Percentiles rank a stretch among this genome's conserved stretches.
Evolutionary conservation across 2,329 filamentous ascomycete species (phyloP).

Genomic region (Graphium sp.): DNA sequence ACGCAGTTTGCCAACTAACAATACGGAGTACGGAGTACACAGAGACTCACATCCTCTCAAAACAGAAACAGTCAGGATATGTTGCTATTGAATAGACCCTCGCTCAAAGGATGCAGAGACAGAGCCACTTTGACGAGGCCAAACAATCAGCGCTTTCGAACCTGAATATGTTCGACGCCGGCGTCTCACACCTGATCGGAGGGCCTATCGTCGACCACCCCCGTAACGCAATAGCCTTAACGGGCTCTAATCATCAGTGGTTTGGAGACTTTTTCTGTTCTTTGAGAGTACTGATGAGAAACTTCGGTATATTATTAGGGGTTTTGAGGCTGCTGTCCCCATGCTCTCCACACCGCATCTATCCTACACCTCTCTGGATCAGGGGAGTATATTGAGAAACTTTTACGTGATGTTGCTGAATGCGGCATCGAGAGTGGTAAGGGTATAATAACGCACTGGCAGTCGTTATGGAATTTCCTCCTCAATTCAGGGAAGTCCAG

Average conservation of each 20-base stretch:
- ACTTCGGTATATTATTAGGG: conserved; percentile 14
- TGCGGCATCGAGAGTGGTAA: background rate
- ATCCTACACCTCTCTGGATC: conserved; percentile 15
- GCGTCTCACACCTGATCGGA: conserved; percentile 16
- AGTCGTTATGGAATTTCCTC: no score
- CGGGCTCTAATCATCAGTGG: conserved; percentile 5
- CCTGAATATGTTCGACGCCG: conserved; percentile 22
- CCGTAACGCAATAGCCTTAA: conserved; percentile 15
- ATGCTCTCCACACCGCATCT: conserved; percentile 11
- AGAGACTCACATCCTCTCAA: no score
- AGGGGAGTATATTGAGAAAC: conserved; percentile 14
- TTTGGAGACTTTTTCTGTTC: conserved; percentile 10
- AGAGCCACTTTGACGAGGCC: no score
- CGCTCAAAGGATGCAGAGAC: no score
- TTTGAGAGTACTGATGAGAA: conserved; percentile 6
- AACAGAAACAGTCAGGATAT: no score
- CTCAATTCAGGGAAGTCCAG: no score
- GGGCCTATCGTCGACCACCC: conserved; percentile 20
- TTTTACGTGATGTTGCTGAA: conserved; percentile 7
- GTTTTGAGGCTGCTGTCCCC: conserved; percentile 5
- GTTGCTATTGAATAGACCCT: no score
- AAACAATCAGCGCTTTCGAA: conserved; percentile 17
- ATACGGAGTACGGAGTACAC: no score
- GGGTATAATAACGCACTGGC: no score
- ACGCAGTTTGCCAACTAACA: no score